Evolutionary conservation across 257 asterid species (phyloP).

Genomic region (Handroanthus guayacan): DNA sequence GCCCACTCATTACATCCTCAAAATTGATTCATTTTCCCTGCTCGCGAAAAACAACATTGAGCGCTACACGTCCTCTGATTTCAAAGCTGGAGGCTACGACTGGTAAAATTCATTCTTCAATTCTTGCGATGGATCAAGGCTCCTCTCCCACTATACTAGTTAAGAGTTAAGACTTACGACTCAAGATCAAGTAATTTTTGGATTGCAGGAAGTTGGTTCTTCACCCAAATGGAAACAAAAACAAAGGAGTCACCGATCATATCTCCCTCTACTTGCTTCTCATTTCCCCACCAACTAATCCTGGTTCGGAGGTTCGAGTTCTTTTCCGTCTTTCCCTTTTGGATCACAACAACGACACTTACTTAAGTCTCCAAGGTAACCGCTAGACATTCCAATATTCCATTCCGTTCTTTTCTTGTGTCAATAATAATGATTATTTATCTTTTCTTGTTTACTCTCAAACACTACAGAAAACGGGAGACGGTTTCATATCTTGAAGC

Average conservation of each 20-base stretch:
- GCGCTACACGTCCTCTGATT: constrained; percentile 26
- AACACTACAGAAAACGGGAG: constrained; percentile 51
- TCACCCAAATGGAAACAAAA: constrained; percentile 75
- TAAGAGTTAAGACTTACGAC: no score
- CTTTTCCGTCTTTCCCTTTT: constrained; percentile 58
- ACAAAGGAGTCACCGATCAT: constrained; percentile 55
- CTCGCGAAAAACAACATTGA: neutral
- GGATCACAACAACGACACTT: constrained; percentile 69
- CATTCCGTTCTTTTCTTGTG: neutral
- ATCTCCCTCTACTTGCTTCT: constrained; percentile 61
- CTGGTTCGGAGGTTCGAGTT: constrained; percentile 65
- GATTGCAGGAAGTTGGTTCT: constrained; percentile 64
- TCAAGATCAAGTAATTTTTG: neutral
- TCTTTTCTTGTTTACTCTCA: constrained; percentile 17
- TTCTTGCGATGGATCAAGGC: no score
- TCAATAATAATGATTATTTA: neutral
- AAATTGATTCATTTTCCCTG: neutral
- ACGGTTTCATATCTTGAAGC: constrained; percentile 61
- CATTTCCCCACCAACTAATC: constrained; percentile 40
- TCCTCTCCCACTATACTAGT: no score
- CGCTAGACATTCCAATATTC: neutral
- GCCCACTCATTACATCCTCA: neutral
- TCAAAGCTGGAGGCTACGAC: constrained; percentile 77
- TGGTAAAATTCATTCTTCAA: constrained; percentile 45
- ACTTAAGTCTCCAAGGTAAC: constrained; percentile 58